Evolutionary conservation across 2,329 filamentous ascomycete species (phyloP), one percentile per base, ranked within the genome.

Genomic region (Pezicula rhizophila): DNA sequence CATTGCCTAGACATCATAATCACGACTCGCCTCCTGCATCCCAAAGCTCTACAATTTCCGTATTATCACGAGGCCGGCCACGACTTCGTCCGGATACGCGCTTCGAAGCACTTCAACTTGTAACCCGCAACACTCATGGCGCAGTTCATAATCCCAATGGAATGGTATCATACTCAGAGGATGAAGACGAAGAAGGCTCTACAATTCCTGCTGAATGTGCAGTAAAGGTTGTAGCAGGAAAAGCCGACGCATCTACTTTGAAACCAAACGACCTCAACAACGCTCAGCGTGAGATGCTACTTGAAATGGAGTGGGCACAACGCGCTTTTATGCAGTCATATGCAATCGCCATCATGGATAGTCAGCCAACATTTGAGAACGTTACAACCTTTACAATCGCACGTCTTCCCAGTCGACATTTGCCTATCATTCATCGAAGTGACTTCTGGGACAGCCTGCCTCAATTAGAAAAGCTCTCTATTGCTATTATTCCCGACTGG

Each of bases 281-380:
- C 50, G 71, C 78, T n/a, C 85, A 88, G 61, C 79, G 76, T 46
- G 82, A 86, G 63, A 82, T 85, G 78, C 65, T 88, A 2, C 67
- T 84, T 34, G 83, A 87, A 61, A 78, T 81, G 3, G 77, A 82
- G 46, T 86, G 83, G 80, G 82, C 82, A 6, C 82, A 87, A 54
- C 71, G 78, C 46, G 83, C 82, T 15, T 83, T 87, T 60, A 70
- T 87, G 42, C 78, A 82, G 43, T 84, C 83, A 1, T 87, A 84
- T 56, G 76, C 82, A 54, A 75, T 86, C 42, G 77, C 80, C 1
- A 64, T 87, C 39, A 77, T 82, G 20, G 80, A 86, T 57, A 84
- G 84, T 51, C 68, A 69, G 4, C 55, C 59, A 5, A 73, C 69
- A 2, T 85, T 87, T 54, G 51, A 60, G 7, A 65, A 70, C 5